phyloP scores from a whole-genome alignment of 306 rosid genomes.

The Vicia villosa region DNA sequence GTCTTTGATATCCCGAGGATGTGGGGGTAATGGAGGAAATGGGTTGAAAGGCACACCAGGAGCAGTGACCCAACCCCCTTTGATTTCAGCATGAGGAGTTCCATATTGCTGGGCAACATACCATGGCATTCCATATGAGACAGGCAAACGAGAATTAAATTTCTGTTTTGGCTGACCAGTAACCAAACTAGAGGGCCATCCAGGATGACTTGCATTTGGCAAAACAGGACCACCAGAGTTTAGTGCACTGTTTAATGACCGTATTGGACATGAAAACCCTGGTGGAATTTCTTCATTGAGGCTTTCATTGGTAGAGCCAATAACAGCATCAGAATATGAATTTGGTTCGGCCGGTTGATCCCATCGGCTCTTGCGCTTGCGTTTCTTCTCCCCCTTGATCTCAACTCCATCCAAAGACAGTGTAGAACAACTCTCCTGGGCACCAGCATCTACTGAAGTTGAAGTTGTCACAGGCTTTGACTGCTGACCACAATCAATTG shows the following conservation, averaged over 20 bases:
- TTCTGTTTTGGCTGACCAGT: slow-evolving; percentile 76
- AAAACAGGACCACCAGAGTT: slow-evolving; percentile 40
- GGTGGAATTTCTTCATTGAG: slow-evolving; percentile 84
- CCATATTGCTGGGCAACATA: slow-evolving; percentile 67
- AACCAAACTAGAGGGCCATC: slow-evolving; percentile 43
- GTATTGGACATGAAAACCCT: slow-evolving; percentile 77
- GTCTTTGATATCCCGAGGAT: slow-evolving; percentile 55
- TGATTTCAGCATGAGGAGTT: slow-evolving; percentile 55
- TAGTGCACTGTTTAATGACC: slow-evolving; percentile 44
- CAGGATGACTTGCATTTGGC: slow-evolving; percentile 41
- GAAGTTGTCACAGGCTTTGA: slow-evolving; percentile 39
- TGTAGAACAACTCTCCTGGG: slow-evolving; percentile 57
- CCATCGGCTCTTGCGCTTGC: slow-evolving; percentile 98
- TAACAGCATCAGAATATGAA: slow-evolving; percentile 45
- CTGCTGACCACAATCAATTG: slow-evolving; percentile 58
- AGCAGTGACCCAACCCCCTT: slow-evolving; percentile 70
- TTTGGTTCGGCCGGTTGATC: slow-evolving; percentile 82
- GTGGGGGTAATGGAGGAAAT: slow-evolving; percentile 87
- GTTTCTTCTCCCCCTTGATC: slow-evolving; percentile 50
- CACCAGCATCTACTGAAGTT: slow-evolving; percentile 42
- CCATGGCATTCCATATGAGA: slow-evolving; percentile 85
- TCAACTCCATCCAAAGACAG: slow-evolving; percentile 43
- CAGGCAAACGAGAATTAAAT: slow-evolving; percentile 69
- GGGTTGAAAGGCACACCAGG: slow-evolving; percentile 91
- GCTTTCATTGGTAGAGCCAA: slow-evolving; percentile 42